Base-by-base conservation (phyloP, 1,284 basidiomycete genomes). In the Tetrapyrgos nigripes region DNA sequence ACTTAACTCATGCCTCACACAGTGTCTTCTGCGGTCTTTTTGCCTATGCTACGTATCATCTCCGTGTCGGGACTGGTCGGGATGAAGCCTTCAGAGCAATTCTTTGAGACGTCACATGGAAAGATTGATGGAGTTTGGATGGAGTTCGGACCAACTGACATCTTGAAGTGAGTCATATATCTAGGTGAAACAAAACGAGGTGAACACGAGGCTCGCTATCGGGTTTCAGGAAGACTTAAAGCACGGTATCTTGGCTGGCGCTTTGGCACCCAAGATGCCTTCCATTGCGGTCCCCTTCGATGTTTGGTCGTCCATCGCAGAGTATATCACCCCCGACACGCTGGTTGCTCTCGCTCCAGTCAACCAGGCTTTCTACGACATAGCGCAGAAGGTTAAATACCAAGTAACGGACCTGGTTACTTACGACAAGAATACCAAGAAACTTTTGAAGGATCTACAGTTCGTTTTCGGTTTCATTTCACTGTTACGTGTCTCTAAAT, bases 381-480 rank as follows among this genome's bases (percentile, higher is more conserved):
- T 72, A 26, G 71, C 67, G 53, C 70, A 67, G 33, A 65, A 66
- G 51, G 55, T 64, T 17, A 61, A 67, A 17, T 78, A 76, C 53
- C 63, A 64, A 21, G 62, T 57, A 2, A 61, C 76, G 23, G 59
- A 48, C 19, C 62, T 77, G 21, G 54, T 47, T 9, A 69, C 67
- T 47, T 69, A 65, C 50, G 70, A 74, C 57, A 70, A 72, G 48
- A 60, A 61, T 1, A 72, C 67, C 23, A 76, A 78, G 65, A 64
- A 60, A 21, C 63, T 76, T 14, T 64, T 72, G 40, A 64, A 62
- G 43, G 68, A 68, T 58, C 64, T 78, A 23, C 64, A 64, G 76
- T 74, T 61, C 27, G 69, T 68, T 35, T 49, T 53, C 4, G 28
- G 27, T 40, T 53, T 31, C 24, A 13, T 24, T 53, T 11, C 33